Base-by-base conservation (phyloP, 371 early-diverging fungal species). In the Cokeromyces recurvatus region DNA sequence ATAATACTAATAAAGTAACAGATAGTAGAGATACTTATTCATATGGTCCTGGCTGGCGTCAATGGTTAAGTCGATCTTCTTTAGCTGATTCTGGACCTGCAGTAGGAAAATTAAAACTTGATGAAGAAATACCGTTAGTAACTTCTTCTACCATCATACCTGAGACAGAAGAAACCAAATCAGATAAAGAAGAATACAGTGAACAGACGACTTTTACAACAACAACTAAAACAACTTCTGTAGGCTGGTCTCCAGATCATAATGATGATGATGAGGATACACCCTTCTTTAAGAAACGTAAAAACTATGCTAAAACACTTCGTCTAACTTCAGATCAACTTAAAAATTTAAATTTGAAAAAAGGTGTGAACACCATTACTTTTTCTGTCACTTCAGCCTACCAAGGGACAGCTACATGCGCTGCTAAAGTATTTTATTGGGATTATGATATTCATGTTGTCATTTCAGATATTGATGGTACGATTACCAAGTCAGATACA, bases 401-500 rank as follows among this genome's bases (percentile, higher is more conserved):
- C 59, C 82, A 88, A 59, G 83, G 90, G 43, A 83, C 82, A 17
- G 84, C 93, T 20, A 71, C 68, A 19, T 91, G 93, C 55, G 65
- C 77, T 5, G 86, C 93, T 10, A 85, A 87, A 44, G 79, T 95
- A 11, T 99, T 91, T 61, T 76, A 92, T 24, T 98, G 95, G 94
- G 77, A 87, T 36, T 59, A 84, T 50, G 80, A 86, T 54, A 87
- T 87, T 34, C 82, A 92, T 46, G 82, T 99, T 19, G 94, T 99
- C 19, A 91, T 99, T 39, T 94, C 95, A 0, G 99, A 99, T 67
- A 94, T 99, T 49, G 99, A 99, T 65, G 99, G 99, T 32, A 99
- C 99, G 1, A 97, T 99, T 48, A 99, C 99, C 21, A 98, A 98
- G 66, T 92, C 94, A 4, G 99, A 99, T 64, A 90, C 92, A 0